Evolutionary conservation across 345 rosid species (phyloP).

Genomic region (Populus deltoides): DNA sequence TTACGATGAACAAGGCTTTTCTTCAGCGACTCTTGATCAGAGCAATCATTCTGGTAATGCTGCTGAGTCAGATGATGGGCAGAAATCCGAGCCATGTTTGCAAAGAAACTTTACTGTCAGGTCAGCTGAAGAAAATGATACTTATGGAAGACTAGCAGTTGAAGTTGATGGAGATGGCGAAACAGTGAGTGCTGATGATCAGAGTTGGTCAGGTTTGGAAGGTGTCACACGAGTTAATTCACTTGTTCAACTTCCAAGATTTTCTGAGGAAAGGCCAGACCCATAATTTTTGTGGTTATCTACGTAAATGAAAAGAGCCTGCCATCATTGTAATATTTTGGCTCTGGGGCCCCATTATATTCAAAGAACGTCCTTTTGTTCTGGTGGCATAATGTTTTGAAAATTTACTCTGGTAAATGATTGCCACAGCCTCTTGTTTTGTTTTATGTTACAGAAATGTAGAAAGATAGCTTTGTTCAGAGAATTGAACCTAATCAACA

Average conservation of each 20-base stretch:
- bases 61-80: slow-evolving; percentile 73
- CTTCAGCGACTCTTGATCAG: slow-evolving; percentile 65
- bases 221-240: slow-evolving; percentile 98
- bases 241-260: slow-evolving; percentile 95
- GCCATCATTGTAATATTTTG: slow-evolving; percentile 21
- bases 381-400: slow-evolving; percentile 8
- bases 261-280: slow-evolving; percentile 61
- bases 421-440: slow-evolving; percentile 20
- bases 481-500: slow-evolving; percentile 11
- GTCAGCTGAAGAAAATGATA: slow-evolving; percentile 56
- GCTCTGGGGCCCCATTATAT: slow-evolving; percentile 13
- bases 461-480: slow-evolving; percentile 11
- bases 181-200: slow-evolving; percentile 47
- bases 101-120: slow-evolving; percentile 88
- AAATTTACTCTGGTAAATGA: slow-evolving; percentile 22
- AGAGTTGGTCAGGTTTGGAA: slow-evolving; percentile 89
- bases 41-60: slow-evolving; percentile 70
- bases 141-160: slow-evolving; percentile 30
- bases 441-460: slow-evolving; percentile 21
- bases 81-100: slow-evolving; percentile 75
- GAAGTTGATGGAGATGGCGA: slow-evolving; percentile 45
- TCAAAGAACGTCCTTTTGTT: slow-evolving; percentile 6
- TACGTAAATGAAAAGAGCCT: slow-evolving; percentile 11
- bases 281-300: slow-evolving; percentile 23
- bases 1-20: slow-evolving; percentile 67